Evolutionary conservation across 129 eudicot genomes (phyloP), one percentile per base, ranked within the genome.

Genomic region (Cynara cardunculus): DNA sequence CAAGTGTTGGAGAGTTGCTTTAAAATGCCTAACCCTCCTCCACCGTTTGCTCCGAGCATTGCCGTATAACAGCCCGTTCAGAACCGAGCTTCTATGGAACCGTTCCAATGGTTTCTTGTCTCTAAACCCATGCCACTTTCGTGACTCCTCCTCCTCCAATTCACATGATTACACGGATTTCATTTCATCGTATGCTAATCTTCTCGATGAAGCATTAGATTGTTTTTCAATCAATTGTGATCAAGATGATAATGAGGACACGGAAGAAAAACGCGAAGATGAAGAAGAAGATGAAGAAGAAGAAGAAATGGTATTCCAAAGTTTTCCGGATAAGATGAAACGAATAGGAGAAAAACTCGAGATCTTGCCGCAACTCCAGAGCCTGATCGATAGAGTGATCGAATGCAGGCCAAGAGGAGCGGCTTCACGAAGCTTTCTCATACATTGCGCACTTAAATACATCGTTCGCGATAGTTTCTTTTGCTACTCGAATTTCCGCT

Each of bases 21-120:
- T 92, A 24, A 92, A 90, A 79, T 92, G 95, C 14, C 80, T 92
- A 2, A 74, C 87, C 66, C 93, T 92, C 74, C 93, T 92, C 72
- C 97, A 92, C 62, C 90, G 95, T 53, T 83, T 89, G 73, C 89
- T 89, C 13, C 86, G 89, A 2, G 81, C 92, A 35, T 75, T 87
- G 53, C 91, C 93, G 0, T 84, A 84, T 9, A 62, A 85, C 35
- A 83, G 76, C 81, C 86, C 76, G 12, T 87, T 92, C 14, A 78
- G 89, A 31, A 69, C 86, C 14, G 91, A 92, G 30, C 90, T 92
- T 75, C 64, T 87, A 4, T 87, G 89, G 89, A 66, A 85, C 2
- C 88, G 93, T 32, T 79, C 95, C 77, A 82, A 80, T 7, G 90
- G 87, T 2, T 46, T 56, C 5, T 26, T 88, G 26, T 85, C 84